Percentiles rank a stretch among this genome's conserved stretches.
Conservation (phyloP, 2,329 filamentous ascomycete species). For the Pseudogymnoascus sp. region DNA sequence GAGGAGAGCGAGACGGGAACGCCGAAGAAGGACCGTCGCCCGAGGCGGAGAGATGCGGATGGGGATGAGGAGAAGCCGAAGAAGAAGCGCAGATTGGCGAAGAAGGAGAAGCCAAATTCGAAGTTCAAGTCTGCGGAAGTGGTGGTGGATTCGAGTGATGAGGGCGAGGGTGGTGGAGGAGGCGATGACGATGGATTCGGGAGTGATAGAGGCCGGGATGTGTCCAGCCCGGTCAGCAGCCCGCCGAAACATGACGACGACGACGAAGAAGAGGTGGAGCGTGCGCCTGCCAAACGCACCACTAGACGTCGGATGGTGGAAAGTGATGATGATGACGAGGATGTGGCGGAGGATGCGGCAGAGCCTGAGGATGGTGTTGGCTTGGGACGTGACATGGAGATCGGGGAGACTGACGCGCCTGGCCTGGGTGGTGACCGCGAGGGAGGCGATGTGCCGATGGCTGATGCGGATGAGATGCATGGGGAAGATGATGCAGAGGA, state of each 20-base stretch:
- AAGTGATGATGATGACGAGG: conserved; percentile 20
- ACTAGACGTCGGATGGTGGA: conserved; percentile 34
- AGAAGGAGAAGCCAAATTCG: conserved; percentile 21
- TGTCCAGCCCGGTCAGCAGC: neutral
- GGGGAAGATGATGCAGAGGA: conserved; percentile 9
- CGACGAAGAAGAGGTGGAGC: neutral
- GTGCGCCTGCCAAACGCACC: neutral
- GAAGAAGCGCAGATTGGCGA: conserved; percentile 29
- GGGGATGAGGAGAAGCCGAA: conserved; percentile 31
- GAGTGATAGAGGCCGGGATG: conserved; percentile 1
- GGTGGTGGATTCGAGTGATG: conserved; percentile 5
- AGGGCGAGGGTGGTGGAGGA: neutral
- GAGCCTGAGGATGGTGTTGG: neutral
- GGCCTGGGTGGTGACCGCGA: neutral
- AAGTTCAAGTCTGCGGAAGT: conserved; percentile 9
- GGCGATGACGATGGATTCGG: conserved; percentile 6
- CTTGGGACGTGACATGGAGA: neutral
- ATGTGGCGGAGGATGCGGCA: neutral
- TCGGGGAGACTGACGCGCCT: conserved; percentile 2
- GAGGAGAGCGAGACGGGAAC: conserved; percentile 26
- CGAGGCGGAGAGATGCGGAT: conserved; percentile 20
- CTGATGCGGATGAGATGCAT: conserved; percentile 8
- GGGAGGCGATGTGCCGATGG: neutral
- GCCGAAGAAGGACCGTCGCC: conserved; percentile 19
- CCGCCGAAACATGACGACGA: neutral